Base-by-base conservation (phyloP, 148 eudicot genomes). In the Fagopyrum tataricum region DNA sequence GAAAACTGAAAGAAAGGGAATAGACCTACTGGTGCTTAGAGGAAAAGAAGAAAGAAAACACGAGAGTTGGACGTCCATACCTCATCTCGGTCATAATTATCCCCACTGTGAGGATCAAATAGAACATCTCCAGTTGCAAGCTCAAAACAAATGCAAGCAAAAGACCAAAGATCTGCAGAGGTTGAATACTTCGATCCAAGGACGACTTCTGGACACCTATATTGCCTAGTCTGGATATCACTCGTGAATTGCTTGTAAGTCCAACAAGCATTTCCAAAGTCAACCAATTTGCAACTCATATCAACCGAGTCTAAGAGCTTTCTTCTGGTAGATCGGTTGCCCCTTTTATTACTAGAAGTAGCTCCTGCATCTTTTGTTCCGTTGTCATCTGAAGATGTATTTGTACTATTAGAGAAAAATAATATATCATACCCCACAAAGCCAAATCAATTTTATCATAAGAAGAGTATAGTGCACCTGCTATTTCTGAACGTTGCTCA, bases 81-180 rank as follows among this genome's bases (percentile, higher is more conserved):
- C 97, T 94, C 98, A 84, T 94, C 98, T 21, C 91, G 83, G 47
- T 87, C 87, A 82, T 89, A 94, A 81, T 85, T 91, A 79, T 90
- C 97, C 39, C 96, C 97, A 56, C 86, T 83, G 68, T 90, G 96
- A 78, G 98, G 98, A 85, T 91, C 97, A 76, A 94, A 94, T 59
- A 94, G 88, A 69, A 94, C 97, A 83, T 94, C 97, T 40, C 98
- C 98, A 53, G 98, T 91, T 75, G 88, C 93, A 64, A 94, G 89
- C 89, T 94, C 98, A 82, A 94, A 94, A 83, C 96, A 91, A 74
- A 91, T 91, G 88, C 98, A 94, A 70, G 98, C 98, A 85, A 91
- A 85, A 42, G 98, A 94, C 98, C 98, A 94, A 51, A 94, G 70
- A 79, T 94, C 98, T 23, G 97, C 98, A 18, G 96, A 80, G 49